Evolutionary conservation across 208 protist species (phyloP), one percentile per base, ranked within the genome.

Genomic region (Leishmania tropica): DNA sequence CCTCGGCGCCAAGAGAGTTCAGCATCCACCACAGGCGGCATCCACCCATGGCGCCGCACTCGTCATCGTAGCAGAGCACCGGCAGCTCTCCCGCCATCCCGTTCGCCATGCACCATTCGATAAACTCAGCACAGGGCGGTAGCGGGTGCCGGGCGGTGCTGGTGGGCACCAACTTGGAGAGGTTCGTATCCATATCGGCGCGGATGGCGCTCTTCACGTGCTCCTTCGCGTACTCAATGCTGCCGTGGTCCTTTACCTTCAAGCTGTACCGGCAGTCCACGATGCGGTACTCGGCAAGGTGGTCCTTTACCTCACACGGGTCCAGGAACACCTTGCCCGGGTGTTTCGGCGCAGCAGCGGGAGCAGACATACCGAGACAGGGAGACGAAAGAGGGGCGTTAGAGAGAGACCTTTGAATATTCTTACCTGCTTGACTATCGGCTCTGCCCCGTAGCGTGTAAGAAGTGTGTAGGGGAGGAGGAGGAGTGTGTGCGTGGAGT

Each of bases 21-120:
- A 97, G 90, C 95, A 97, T 96, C 95, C 95, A 97, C 93, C 95
- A 97, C 87, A 96, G 79, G 11, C 95, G 91, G 79, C 89, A 92
- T 11, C 81, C 95, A 3, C 87, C 91, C 89, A 94, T 93, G 58
- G 79, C 92, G 0, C 94, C 94, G 78, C 92, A 90, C 56, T 91
- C 86, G 73, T 95, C 93, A 68, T 97, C 94, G 88, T 97, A 97
- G 79, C 87, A 92, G 74, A 97, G 83, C 70, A 97, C 92, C n/a
- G 93, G 92, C 53, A 80, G 83, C 1, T 74, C 65, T 0, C 53
- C 54, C 2, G 67, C 71, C 19, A 97, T 84, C 17, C 92, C 93
- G 45, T 85, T 81, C 7, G 79, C 78, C 68, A 85, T 85, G 79
- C 93, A 95, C 92, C 93, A 96, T 73, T 80, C 83, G 24, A 93